Base-by-base conservation (phyloP, 2,329 filamentous ascomycete species). In the Lachnellula subtilissima region DNA sequence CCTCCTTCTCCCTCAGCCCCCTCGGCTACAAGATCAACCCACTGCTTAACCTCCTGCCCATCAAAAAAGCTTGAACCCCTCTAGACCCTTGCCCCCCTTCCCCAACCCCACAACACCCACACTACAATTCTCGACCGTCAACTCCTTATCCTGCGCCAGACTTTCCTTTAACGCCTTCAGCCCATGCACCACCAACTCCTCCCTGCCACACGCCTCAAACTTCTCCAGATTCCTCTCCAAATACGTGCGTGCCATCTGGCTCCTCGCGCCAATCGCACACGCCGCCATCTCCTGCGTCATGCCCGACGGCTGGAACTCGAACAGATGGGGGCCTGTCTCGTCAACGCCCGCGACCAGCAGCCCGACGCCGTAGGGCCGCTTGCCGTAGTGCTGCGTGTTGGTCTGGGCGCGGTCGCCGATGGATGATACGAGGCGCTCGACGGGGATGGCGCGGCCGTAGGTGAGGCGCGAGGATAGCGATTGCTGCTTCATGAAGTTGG, bases 401-500 rank as follows among this genome's bases (percentile, higher is more conserved):
- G 88, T 88, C 80, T 99, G 94, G 49, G 94, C 94, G 75, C 96
- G 94, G 74, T 96, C 91, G 67, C 89, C 93, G 71, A 99, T 97
- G 75, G 93, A 88, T 63, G 86, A 83, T 65, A 96, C 92, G 67
- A 97, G 90, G 61, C 89, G 88, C 70, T 91, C 87, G 71, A 97
- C 80, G 35, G 91, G 90, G 72, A 99, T 94, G 65, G 92, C 86
- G 65, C 94, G 92, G 76, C 90, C 93, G 79, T 96, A 97, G 56
- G 91, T 96, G 68, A 99, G 87, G 74, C 93, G 91, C 69, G 94
- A 93, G 69, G 90, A 89, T 69, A 99, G 90, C 62, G 91, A 96
- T 78, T 97, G 94, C 78, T 96, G 91, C 81, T 97, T 97, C 93
- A 99, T 97, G 81, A 97, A 99, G 84, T 99, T 99, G 81, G 92